Percentiles rank a stretch among this genome's conserved stretches.
phyloP scores from a whole-genome alignment of 148 eudicot species.

The Silene conica region DNA sequence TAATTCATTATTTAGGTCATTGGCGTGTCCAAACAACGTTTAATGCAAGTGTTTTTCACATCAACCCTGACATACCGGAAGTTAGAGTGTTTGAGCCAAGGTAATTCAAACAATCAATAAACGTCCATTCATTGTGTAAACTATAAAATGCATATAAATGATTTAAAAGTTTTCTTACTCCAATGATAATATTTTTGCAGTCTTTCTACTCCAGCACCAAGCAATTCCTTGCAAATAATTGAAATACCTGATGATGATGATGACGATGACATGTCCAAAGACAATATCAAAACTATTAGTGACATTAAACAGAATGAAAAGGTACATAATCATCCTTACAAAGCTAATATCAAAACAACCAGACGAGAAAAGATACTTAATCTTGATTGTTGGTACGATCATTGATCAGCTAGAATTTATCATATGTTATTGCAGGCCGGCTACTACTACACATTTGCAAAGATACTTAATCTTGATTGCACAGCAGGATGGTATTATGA shows the following conservation, averaged over 20 bases:
- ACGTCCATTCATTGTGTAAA: too few species aligned
- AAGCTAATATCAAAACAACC: not conserved
- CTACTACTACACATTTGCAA: not conserved
- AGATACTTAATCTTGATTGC: not conserved
- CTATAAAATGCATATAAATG: too few species aligned
- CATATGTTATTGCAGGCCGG: not conserved
- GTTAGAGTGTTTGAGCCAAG: not conserved
- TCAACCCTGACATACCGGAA: not conserved
- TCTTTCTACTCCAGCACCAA: not conserved
- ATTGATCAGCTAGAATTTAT: not conserved
- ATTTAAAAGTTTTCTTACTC: not conserved
- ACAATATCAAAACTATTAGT: not conserved
- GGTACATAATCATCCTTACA: not conserved
- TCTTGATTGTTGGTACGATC: too few species aligned
- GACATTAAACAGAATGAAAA: too few species aligned
- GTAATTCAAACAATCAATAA: not conserved
- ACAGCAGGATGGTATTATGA: not conserved
- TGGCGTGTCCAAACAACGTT: not conserved
- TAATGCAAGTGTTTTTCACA: not conserved
- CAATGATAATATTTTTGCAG: not conserved
- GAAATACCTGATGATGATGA: not conserved
- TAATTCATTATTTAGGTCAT: not conserved
- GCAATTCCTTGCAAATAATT: not conserved
- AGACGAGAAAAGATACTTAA: not conserved
- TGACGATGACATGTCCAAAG: not conserved